Evolutionary conservation across 2,329 filamentous ascomycete genomes (phyloP).

Genomic region (Beauveria varroae): DNA sequence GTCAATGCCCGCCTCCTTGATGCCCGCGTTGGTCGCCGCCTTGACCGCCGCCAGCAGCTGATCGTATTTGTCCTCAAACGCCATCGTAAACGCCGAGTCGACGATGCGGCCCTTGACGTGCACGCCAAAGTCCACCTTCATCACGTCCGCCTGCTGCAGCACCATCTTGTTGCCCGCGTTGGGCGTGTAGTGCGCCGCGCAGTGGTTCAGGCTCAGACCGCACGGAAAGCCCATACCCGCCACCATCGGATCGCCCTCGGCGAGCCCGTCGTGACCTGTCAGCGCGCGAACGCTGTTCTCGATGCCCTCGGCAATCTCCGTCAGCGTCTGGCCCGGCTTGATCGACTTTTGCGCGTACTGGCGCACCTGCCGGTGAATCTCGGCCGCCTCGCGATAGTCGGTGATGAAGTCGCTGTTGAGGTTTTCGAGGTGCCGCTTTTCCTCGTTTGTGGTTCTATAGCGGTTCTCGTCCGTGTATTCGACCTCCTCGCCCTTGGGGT

Average conservation of each 20-base stretch:
- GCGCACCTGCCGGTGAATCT: slow-evolving; percentile 81
- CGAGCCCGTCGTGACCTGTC: slow-evolving; percentile 67
- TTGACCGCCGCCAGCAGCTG: slow-evolving; percentile 65
- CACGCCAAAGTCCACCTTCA: slow-evolving; percentile 79
- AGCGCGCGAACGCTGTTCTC: slow-evolving; percentile 73
- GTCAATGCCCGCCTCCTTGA: slow-evolving; percentile 81
- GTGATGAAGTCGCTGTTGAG: slow-evolving; percentile 72
- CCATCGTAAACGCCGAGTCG: slow-evolving; percentile 72
- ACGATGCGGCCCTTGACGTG: slow-evolving; percentile 76
- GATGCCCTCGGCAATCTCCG: slow-evolving; percentile 80
- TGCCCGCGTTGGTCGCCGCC: slow-evolving; percentile 76
- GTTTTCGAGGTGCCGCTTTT: slow-evolving; percentile 76
- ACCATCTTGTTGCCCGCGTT: slow-evolving; percentile 79
- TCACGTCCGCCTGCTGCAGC: slow-evolving; percentile 64
- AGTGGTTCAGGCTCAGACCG: slow-evolving; percentile 76
- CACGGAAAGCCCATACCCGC: slow-evolving; percentile 84
- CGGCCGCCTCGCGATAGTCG: slow-evolving; percentile 79
- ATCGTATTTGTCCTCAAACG: slow-evolving; percentile 69
- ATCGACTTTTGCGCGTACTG: slow-evolving; percentile 76
- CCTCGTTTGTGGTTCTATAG: slow-evolving; percentile 72
- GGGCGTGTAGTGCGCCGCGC: slow-evolving; percentile 79
- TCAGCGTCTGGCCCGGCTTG: slow-evolving; percentile 72
- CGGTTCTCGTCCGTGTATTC: slow-evolving; percentile 71
- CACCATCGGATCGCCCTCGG: slow-evolving; percentile 69
- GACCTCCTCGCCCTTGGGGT: slow-evolving; percentile 69